Evolutionary conservation across 1,139 yeast species (phyloP), one percentile per base, ranked within the genome.

Genomic region (Blastobotrys arbuscula): DNA sequence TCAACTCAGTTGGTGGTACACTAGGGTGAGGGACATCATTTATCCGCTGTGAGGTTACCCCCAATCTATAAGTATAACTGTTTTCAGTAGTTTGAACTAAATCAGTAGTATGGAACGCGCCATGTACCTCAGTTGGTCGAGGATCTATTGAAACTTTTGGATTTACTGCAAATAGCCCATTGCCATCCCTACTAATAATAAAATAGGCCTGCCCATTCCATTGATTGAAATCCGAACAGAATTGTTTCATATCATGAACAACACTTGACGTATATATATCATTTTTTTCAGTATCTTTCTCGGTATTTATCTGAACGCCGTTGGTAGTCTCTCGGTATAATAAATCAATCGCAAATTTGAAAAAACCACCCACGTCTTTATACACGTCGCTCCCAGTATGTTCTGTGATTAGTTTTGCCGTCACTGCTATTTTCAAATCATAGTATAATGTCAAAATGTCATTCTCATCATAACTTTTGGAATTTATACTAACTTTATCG

Each of bases 361-460:
- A 88, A 59, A 84, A 83, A 50, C 75, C 76, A 63, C 86, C 92
- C 39, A 84, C 70, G 55, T 75, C 72, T 19, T 68, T 69, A 62
- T 89, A 89, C 13, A 67, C 67, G 20, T 69, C 61, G n/a, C 82
- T 70, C 1, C 88, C 89, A 30, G 81, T 73, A 21, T 75, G 73
- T 49, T 73, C 69, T 45, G 71, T 67, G 34, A 71, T 70, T 20
- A 84, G 72, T 33, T 74, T 68, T 23, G 75, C 62, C 9, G 80
- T 76, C 39, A 83, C 72, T 0, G 84, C 82, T 16, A 83, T 68
- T 58, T 80, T 84, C 51, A 90, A 65, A 64, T 90, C 97, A 60
- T 84, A 92, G 60, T 77, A 87, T 13, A 88, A 53, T 13, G 53
- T 47, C 35, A 52, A 12, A 5, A 28, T 3, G 3, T 28, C 13